These are phyloP conservation scores for Lentinula raphanica DNA, from an alignment of 768 basidiomycete genomes.

Conservation along the genomic window DNA sequence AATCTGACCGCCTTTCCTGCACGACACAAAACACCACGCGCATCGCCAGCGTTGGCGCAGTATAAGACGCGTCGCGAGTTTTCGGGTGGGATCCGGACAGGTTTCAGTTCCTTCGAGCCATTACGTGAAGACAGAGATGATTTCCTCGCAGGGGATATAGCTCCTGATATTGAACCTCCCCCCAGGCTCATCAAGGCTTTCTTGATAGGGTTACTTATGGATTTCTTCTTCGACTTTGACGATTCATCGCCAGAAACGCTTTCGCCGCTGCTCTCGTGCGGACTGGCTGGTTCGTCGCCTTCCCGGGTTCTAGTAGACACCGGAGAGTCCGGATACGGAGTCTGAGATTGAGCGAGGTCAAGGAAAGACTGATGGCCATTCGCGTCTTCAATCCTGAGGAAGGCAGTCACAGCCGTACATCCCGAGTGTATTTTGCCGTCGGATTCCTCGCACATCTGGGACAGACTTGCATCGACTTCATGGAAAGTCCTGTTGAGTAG, in stretches of 20 bases:
- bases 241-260: constrained; percentile 28
- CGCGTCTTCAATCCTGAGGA: constrained; percentile 85
- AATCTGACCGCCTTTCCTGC: constrained; percentile 85
- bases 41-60: constrained; percentile 95
- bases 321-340: constrained; percentile 30
- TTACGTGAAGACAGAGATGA: constrained; percentile 31
- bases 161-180: constrained; percentile 25
- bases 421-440: constrained; percentile 94
- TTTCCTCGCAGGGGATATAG: constrained; percentile 28
- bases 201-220: constrained; percentile 42
- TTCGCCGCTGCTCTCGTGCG: constrained; percentile 43
- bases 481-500: constrained; percentile 93
- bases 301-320: constrained; percentile 23
- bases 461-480: constrained; percentile 79
- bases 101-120: constrained; percentile 19
- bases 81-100: constrained; percentile 39
- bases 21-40: constrained; percentile 88
- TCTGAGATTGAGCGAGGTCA: constrained; percentile 24
- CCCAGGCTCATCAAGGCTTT: constrained; percentile 52
- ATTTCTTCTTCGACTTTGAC: constrained; percentile 39
- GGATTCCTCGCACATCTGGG: constrained; percentile 78
- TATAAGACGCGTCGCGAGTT: constrained; percentile 76
- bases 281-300: constrained; percentile 22
- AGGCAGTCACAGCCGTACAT: constrained; percentile 94
- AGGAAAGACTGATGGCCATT: constrained; percentile 71